These are phyloP conservation scores for Pyronema omphalodes DNA, from an alignment of 495 filamentous ascomycete species.

Conservation along the genomic window DNA sequence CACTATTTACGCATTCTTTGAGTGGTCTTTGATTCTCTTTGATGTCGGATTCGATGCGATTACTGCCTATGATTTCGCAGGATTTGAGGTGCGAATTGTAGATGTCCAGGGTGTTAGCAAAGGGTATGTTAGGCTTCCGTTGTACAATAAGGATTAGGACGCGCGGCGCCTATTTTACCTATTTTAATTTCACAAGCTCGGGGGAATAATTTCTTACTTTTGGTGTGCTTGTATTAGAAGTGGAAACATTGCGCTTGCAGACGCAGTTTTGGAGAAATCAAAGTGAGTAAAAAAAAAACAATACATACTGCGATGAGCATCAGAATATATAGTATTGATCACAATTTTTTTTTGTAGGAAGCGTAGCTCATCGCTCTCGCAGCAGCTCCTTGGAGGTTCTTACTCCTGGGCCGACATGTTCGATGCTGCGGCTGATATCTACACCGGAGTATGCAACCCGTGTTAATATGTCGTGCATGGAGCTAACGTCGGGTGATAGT, in stretches of 20 bases:
- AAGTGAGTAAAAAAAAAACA: conserved; percentile 39
- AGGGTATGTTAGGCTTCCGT: conserved; percentile 99
- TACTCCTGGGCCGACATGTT: conserved; percentile 60
- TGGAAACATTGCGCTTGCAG: conserved; percentile 32
- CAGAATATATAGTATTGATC: background rate
- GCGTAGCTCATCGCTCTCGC: conserved; percentile 33
- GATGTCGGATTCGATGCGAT: conserved; percentile 95
- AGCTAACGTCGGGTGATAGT: conserved; percentile 33
- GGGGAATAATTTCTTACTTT: conserved; percentile 7
- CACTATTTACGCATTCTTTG: conserved; percentile 95
- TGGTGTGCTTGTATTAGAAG: conserved; percentile 8
- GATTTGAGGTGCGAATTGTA: conserved; percentile 71
- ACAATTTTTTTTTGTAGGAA: conserved; percentile 47
- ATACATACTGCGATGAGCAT: background rate
- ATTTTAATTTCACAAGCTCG: conserved; percentile 22
- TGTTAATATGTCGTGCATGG: conserved; percentile 1
- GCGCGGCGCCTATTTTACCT: conserved; percentile 34
- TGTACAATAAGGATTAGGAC: conserved; percentile 34
- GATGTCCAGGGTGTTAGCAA: conserved; percentile 82
- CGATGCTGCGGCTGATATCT: conserved; percentile 75
- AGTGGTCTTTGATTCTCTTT: conserved; percentile 87
- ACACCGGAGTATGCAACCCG: conserved; percentile 55
- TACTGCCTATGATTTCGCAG: conserved; percentile 83
- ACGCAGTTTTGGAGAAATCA: conserved; percentile 62
- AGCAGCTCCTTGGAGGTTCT: conserved; percentile 44